Evolutionary conservation across 805 yeast species (phyloP).

Genomic region (Wickerhamomyces silvicola): DNA sequence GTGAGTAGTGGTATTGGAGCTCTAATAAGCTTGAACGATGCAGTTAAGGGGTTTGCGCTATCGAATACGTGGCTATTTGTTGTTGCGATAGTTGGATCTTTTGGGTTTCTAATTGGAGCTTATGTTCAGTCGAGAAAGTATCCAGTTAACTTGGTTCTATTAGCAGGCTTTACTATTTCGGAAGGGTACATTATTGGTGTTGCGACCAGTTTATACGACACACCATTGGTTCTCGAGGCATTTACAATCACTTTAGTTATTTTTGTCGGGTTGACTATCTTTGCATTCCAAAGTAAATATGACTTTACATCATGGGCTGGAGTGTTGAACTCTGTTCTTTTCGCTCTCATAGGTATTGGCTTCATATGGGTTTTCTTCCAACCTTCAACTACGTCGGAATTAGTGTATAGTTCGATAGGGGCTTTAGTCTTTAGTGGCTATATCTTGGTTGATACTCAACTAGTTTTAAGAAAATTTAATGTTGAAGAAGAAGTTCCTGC

Average conservation of each 20-base stretch:
- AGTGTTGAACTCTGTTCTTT: constrained; percentile 46
- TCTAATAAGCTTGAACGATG: constrained; percentile 37
- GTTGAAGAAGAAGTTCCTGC: constrained; percentile 86
- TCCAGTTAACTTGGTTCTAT: constrained; percentile 56
- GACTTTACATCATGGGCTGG: constrained; percentile 70
- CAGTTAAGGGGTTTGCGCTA: constrained; percentile 48
- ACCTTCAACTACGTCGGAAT: constrained; percentile 50
- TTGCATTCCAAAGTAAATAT: constrained; percentile 73
- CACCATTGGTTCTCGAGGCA: constrained; percentile 64
- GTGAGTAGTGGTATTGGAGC: constrained; percentile 55
- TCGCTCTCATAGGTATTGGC: constrained; percentile 68
- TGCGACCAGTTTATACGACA: constrained; percentile 54
- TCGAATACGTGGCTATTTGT: constrained; percentile 52
- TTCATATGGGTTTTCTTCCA: constrained; percentile 59
- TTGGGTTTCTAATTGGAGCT: constrained; percentile 62
- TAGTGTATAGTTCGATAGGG: constrained; percentile 65
- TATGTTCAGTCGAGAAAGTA: constrained; percentile 57
- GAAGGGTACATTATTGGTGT: constrained; percentile 73
- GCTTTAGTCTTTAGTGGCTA: constrained; percentile 69
- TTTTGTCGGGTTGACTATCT: constrained; percentile 68
- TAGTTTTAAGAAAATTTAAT: constrained; percentile 64
- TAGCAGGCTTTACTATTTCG: constrained; percentile 62
- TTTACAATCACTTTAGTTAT: constrained; percentile 59
- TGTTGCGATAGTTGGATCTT: constrained; percentile 49
- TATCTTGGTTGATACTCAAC: constrained; percentile 75